Percentiles rank a stretch among this genome's conserved stretches.
Evolutionary conservation across 1,284 basidiomycete genomes (phyloP).

Genomic region (Lignosus rhinocerotis): DNA sequence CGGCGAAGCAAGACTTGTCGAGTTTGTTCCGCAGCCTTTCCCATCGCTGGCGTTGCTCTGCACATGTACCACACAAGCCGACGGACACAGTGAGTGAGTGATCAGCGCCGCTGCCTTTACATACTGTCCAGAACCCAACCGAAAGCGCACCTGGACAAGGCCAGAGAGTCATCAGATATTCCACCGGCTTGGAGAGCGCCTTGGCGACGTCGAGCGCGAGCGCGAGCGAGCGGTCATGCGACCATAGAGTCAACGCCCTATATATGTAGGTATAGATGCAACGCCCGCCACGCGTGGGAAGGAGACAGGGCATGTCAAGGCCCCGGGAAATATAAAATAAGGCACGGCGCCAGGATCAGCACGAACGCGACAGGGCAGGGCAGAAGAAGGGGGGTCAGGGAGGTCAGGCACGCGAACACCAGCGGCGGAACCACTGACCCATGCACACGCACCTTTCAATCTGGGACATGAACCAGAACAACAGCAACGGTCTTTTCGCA

Average conservation of each 20-base stretch:
- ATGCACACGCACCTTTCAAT: conserved; percentile 51
- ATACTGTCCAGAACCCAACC: not conserved
- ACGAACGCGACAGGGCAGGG: not conserved
- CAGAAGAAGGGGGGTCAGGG: not conserved
- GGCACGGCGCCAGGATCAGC: conserved; percentile 2
- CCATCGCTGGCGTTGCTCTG: conserved; percentile 57
- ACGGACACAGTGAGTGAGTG: not conserved
- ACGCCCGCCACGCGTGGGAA: conserved; percentile 7
- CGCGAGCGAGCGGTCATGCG: conserved; percentile 57
- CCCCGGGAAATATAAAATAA: not conserved
- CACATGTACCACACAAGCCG: not conserved
- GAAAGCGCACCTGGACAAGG: conserved; percentile 57
- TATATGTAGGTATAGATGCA: conserved; percentile 6
- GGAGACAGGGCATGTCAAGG: not conserved
- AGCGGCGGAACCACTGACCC: too few relatives aligned
- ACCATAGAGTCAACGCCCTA: conserved; percentile 64
- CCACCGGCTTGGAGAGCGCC: conserved; percentile 59
- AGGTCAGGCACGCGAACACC: conserved; percentile 17
- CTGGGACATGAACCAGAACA: conserved; percentile 80
- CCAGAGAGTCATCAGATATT: conserved; percentile 68
- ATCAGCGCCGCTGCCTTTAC: not conserved
- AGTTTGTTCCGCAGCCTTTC: conserved; percentile 49
- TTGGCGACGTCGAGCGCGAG: conserved; percentile 68
- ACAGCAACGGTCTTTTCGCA: conserved; percentile 59
- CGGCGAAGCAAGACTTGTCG: conserved; percentile 46